phyloP scores from a whole-genome alignment of 345 rosid genomes.

The Populus tremula region DNA sequence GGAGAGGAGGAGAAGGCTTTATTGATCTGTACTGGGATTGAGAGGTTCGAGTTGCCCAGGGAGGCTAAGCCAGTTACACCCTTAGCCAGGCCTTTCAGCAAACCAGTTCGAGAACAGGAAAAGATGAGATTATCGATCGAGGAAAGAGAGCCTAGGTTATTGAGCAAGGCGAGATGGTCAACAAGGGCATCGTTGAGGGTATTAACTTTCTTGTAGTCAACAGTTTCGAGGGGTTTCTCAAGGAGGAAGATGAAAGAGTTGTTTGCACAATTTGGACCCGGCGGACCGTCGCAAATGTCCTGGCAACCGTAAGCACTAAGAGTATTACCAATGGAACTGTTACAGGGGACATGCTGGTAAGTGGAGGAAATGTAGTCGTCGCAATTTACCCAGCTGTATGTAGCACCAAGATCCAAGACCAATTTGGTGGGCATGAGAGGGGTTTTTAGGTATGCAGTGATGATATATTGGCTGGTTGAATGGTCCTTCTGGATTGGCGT shows the following conservation, averaged over 20 bases:
- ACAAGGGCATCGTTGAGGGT: constrained; percentile 21
- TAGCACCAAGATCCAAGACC: constrained; percentile 28
- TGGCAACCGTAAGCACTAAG: constrained; percentile 20
- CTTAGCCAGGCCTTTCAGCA: too few species aligned
- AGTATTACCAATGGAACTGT: constrained; percentile 15
- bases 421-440: constrained; percentile 29
- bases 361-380: constrained; percentile 21
- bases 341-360: constrained; percentile 18
- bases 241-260: constrained; percentile 17
- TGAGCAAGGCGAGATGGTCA: constrained; percentile 31
- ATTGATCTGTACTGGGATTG: too few species aligned
- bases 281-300: constrained; percentile 10
- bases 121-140: too few species aligned
- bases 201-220: not conserved
- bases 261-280: constrained; percentile 24
- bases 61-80: too few species aligned
- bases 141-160: too few species aligned
- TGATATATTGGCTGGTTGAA: constrained; percentile 26
- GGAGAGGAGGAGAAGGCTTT: too few species aligned
- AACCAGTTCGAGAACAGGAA: too few species aligned
- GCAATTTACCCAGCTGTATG: constrained; percentile 31
- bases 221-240: constrained; percentile 23
- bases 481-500: constrained; percentile 32
- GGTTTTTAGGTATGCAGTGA: constrained; percentile 27
- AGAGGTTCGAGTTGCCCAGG: too few species aligned